These are phyloP conservation scores for Pharus latifolius DNA, from an alignment of 176 grass and related monocot genomes.

Conservation along the genomic window DNA sequence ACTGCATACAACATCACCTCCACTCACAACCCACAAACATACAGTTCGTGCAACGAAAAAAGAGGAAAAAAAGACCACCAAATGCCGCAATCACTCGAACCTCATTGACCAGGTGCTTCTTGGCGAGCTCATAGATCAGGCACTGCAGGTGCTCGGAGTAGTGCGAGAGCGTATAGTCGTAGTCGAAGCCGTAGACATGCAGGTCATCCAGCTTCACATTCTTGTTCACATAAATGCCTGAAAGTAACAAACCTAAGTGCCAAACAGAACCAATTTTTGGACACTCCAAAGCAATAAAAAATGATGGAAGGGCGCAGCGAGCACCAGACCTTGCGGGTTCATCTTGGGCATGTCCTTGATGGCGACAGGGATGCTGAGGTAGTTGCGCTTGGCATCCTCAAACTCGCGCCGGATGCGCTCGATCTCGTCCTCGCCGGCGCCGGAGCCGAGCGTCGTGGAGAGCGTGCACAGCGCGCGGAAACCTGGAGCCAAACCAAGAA, in stretches of 20 bases:
- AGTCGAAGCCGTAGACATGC: conserved; percentile 97
- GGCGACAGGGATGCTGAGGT: conserved; percentile 65
- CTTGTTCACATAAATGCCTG: conserved; percentile 92
- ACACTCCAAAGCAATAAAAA: not conserved
- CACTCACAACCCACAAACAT: not conserved
- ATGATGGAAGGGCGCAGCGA: not conserved
- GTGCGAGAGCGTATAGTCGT: conserved; percentile 88
- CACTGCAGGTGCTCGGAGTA: conserved; percentile 74
- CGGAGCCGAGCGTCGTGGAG: conserved; percentile 39
- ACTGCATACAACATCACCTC: conserved; percentile 30
- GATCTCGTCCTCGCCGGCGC: conserved; percentile 59
- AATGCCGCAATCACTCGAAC: conserved; percentile 14
- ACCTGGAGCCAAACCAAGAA: conserved; percentile 2
- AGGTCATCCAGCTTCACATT: conserved; percentile 74
- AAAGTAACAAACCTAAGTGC: not conserved
- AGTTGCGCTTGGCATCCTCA: conserved; percentile 77
- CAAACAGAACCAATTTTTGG: not conserved
- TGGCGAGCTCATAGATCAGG: conserved; percentile 90
- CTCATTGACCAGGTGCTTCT: conserved; percentile 86
- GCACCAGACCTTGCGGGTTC: conserved; percentile 51
- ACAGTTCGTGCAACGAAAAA: not conserved
- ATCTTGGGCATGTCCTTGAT: conserved; percentile 91
- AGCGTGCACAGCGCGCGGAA: conserved; percentile 3
- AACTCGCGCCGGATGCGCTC: conserved; percentile 73
- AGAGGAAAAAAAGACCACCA: not conserved